Conservation (phyloP, 768 basidiomycete genomes). For the Leccinellum albellum region DNA sequence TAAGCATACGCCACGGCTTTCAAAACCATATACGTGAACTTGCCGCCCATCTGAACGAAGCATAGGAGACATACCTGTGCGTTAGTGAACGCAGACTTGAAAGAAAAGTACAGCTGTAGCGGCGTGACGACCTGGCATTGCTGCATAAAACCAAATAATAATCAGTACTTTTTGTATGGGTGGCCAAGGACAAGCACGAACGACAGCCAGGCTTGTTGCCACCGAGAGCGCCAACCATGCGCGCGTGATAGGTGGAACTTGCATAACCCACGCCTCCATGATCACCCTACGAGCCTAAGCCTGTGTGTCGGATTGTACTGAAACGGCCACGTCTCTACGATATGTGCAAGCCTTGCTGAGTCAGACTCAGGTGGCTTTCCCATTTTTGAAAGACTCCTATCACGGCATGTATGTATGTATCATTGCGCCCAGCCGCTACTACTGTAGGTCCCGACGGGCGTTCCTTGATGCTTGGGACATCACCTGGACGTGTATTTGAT, state of each 20-base stretch:
- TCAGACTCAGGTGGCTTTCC: slow-evolving; percentile 7
- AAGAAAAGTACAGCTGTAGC: slow-evolving; percentile 89
- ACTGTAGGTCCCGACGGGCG: no score
- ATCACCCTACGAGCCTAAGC: slow-evolving; percentile 6
- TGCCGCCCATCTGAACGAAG: neutral
- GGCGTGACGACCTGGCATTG: slow-evolving; percentile 92
- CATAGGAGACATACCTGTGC: slow-evolving; percentile 47
- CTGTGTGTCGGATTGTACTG: neutral
- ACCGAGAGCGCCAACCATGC: slow-evolving; percentile 81
- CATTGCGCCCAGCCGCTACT: no score
- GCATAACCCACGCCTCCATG: slow-evolving; percentile 89
- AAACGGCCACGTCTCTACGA: neutral
- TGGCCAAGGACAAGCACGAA: slow-evolving; percentile 40
- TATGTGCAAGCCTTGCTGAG: slow-evolving; percentile 13
- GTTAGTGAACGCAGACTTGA: slow-evolving; percentile 78
- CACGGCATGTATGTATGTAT: no score
- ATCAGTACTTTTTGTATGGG: slow-evolving; percentile 1
- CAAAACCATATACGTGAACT: slow-evolving; percentile 11
- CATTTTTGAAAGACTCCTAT: neutral
- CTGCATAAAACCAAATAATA: slow-evolving; percentile 36
- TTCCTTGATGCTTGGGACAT: no score
- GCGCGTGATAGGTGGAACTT: slow-evolving; percentile 89
- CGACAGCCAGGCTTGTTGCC: slow-evolving; percentile 79
- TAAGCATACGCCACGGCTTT: slow-evolving; percentile 83
- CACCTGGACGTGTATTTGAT: no score